These are phyloP conservation scores for Macrolepiota albuminosa DNA, from an alignment of 768 basidiomycete species.

Conservation along the genomic window DNA sequence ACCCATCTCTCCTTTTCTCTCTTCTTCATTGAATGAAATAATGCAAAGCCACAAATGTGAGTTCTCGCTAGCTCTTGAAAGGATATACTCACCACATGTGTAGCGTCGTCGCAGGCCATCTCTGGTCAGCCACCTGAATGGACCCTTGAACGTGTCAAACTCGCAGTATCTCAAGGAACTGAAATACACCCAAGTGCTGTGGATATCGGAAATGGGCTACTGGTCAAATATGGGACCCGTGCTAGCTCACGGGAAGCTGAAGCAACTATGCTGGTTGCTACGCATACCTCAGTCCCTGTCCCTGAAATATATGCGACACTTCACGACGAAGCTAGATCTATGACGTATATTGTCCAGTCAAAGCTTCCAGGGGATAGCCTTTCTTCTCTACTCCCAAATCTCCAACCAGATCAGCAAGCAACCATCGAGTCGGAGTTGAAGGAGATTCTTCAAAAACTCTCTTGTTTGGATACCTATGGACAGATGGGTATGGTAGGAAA, in stretches of 20 bases:
- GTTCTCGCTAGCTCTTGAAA: neutral
- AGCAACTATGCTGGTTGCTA: neutral
- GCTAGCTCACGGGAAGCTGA: neutral
- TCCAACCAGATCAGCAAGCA: neutral
- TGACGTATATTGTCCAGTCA: neutral
- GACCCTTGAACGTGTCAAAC: neutral
- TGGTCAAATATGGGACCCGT: neutral
- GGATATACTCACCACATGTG: neutral
- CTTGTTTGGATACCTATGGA: neutral
- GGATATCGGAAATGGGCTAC: neutral
- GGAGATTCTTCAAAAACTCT: neutral
- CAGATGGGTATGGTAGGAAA: neutral
- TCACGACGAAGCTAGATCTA: neutral
- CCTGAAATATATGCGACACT: neutral
- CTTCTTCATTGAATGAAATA: no score
- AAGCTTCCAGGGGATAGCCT: neutral
- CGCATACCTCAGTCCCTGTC: slow-evolving; percentile 1
- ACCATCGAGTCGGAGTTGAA: neutral
- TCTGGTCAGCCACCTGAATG: neutral
- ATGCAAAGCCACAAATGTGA: neutral
- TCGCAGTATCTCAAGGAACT: neutral
- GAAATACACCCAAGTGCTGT: neutral
- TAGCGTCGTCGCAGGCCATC: neutral
- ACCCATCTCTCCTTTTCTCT: no score
- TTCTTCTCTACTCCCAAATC: neutral